Evolutionary conservation across 106 monocot genomes (phyloP), one percentile per base, ranked within the genome.

Genomic region (Dioscorea alata): DNA sequence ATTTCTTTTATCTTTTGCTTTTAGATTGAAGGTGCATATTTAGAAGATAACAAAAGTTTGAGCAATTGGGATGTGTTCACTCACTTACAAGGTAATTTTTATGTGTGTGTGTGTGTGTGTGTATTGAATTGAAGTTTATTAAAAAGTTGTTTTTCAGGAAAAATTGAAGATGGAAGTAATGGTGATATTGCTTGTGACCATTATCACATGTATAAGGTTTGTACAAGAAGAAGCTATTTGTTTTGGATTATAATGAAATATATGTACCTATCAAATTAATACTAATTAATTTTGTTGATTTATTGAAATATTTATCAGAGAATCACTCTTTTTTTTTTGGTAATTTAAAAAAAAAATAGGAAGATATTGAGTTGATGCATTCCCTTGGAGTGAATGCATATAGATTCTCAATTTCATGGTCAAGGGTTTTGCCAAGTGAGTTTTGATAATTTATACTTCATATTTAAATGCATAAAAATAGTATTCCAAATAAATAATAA

Each of bases 11-110:
- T 1, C n/a, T 42, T 10, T 10, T 52, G 42, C n/a, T 34, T 18
- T 50, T 49, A 74, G 74, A 49, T 74, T 74, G 74, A 74, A 67
- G 74, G 74, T 60, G 74, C 66, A 31, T 67, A 57, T 49, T 28
- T 67, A 48, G 74, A 59, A 51, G 74, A 28, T 18, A 67, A 74
- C 60, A 74, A 74, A 33, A 14, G 74, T 50, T 33, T 60, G 49
- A 74, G 74, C 74, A 74, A 74, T 59, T 74, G 74, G 74, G 74
- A 74, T 50, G 58, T 74, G 14, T 74, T 67, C 58, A 33, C 66
- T 60, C 74, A 74, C 31, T 10, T 66, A 59, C 66, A 57, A 74
- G 74, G 74, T 65, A 42, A 8, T 42, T 42, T 42, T 42, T 8
- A 34, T 34, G 3, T 34, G 34, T 4, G 34, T 4, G n/a, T n/a